Evolutionary conservation across 495 filamentous ascomycete species (phyloP).

Genomic region (Hypoxylon lienhwacheense): DNA sequence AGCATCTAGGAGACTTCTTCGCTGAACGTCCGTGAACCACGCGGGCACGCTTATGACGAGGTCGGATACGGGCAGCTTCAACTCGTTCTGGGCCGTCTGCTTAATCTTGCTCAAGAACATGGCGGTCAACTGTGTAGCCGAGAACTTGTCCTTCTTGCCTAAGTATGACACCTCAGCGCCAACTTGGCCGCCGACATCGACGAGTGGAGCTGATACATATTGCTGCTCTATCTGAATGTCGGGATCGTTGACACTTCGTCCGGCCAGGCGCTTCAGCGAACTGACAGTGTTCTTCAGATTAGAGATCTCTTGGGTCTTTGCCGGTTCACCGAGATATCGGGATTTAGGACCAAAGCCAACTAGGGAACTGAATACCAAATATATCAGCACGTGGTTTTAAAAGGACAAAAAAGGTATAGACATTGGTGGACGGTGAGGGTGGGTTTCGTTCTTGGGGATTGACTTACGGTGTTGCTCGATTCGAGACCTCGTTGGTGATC

Average conservation of each 20-base stretch:
- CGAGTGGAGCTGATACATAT: constrained; percentile 82
- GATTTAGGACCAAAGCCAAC: constrained; percentile 93
- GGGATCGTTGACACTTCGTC: constrained; percentile 81
- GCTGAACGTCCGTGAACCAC: constrained; percentile 97
- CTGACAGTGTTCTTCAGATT: constrained; percentile 98
- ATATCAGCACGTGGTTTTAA: constrained; percentile 15
- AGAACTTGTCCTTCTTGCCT: constrained; percentile 92
- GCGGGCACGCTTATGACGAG: constrained; percentile 91
- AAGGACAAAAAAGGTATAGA: too few relatives aligned
- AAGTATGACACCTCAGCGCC: constrained; percentile 93
- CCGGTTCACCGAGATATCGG: constrained; percentile 89
- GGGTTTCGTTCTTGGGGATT: constrained; percentile 33
- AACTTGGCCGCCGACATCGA: constrained; percentile 90
- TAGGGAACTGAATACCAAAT: constrained; percentile 64
- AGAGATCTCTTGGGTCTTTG: constrained; percentile 98
- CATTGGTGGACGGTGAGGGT: not conserved
- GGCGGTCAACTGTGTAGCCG: constrained; percentile 84
- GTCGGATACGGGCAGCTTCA: constrained; percentile 92
- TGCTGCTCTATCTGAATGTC: constrained; percentile 90
- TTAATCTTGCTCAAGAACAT: constrained; percentile 97
- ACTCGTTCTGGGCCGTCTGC: constrained; percentile 79
- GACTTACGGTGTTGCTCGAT: constrained; percentile 96
- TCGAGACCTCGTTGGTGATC: constrained; percentile 99
- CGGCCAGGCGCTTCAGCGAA: constrained; percentile 88
- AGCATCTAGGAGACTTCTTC: constrained; percentile 85